Evolutionary conservation across 148 eudicot genomes (phyloP).

Genomic region (Drosera capensis): DNA sequence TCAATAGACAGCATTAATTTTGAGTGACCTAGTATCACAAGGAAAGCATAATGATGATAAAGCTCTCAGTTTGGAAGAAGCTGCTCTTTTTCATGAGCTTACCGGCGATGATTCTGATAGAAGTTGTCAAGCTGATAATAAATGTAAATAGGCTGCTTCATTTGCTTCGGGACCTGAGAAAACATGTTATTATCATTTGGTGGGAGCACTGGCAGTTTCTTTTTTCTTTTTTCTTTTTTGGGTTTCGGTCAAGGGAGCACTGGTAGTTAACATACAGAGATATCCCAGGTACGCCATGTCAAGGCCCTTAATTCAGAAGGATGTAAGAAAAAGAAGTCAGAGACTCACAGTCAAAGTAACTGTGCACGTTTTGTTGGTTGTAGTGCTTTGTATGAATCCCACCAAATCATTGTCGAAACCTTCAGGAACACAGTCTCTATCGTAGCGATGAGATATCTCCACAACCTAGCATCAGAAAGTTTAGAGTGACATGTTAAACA

Average conservation of each 20-base stretch:
- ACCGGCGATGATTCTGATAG: slow-evolving; percentile 61
- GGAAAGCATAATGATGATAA: too few relatives aligned
- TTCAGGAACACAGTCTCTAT: slow-evolving; percentile 43
- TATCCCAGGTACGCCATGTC: too few relatives aligned
- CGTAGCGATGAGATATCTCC: slow-evolving; percentile 59
- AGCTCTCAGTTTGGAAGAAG: too few relatives aligned
- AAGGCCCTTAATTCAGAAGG: not conserved
- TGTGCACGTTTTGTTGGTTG: slow-evolving; percentile 57
- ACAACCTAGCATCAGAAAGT: slow-evolving; percentile 41
- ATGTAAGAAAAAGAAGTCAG: not conserved
- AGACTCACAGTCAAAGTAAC: slow-evolving; percentile 38
- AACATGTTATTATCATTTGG: not conserved
- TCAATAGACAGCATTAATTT: too few relatives aligned
- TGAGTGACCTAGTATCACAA: too few relatives aligned
- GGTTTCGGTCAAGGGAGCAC: too few relatives aligned
- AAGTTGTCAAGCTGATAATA: slow-evolving; percentile 58
- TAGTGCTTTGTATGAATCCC: slow-evolving; percentile 33
- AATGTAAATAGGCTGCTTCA: slow-evolving; percentile 58
- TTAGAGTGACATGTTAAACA: slow-evolving; percentile 2
- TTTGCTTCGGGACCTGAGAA: slow-evolving; percentile 63
- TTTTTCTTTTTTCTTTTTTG: too few relatives aligned
- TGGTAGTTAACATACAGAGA: too few relatives aligned
- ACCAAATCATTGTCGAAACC: slow-evolving; percentile 11
- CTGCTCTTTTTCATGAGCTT: too few relatives aligned
- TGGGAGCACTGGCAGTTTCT: too few relatives aligned